phyloP scores from a whole-genome alignment of 1,284 basidiomycete species.

The Ustanciosporium gigantosporum region DNA sequence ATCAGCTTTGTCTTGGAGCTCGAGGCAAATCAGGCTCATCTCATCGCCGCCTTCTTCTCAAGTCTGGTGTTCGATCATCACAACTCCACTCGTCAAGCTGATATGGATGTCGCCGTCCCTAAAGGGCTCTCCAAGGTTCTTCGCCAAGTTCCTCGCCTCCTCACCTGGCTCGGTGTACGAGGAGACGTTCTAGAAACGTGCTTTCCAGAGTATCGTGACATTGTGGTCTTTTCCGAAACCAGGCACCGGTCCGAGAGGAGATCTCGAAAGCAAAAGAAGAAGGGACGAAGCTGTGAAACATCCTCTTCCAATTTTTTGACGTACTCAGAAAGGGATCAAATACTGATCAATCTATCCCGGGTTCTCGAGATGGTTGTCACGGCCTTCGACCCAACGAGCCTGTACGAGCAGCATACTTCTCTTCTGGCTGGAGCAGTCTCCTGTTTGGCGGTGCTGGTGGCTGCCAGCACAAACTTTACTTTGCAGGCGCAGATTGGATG shows the following conservation, averaged over 20 bases:
- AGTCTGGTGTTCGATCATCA: conserved; percentile 5
- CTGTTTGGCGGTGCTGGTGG: conserved; percentile 16
- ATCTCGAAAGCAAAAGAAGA: no score
- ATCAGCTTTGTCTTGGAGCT: conserved; percentile 12
- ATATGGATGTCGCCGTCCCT: conserved; percentile 3
- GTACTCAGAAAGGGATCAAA: conserved; percentile 16
- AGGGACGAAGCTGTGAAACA: no score
- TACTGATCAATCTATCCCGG: conserved; percentile 11
- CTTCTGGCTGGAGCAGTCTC: conserved; percentile 11
- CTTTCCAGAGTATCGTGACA: conserved; percentile 17
- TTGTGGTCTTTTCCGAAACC: no score
- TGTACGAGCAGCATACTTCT: conserved; percentile 4
- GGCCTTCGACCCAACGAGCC: background rate
- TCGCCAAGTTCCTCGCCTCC: conserved; percentile 7
- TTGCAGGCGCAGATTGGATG: conserved; percentile 1
- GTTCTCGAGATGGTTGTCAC: conserved; percentile 2
- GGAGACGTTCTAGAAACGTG: conserved; percentile 9
- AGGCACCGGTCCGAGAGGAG: no score
- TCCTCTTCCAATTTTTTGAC: no score
- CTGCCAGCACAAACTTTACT: conserved; percentile 5
- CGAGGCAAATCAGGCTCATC: conserved; percentile 2
- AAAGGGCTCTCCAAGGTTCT: conserved; percentile 7
- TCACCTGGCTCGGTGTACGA: conserved; percentile 11
- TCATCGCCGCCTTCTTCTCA: conserved; percentile 6
- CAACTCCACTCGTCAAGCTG: no score